A percentile compares a stretch with the other conserved stretches of the same genome.
Conservation (phyloP, 305 asterid genomes). For the Caryopteris hybrid region DNA sequence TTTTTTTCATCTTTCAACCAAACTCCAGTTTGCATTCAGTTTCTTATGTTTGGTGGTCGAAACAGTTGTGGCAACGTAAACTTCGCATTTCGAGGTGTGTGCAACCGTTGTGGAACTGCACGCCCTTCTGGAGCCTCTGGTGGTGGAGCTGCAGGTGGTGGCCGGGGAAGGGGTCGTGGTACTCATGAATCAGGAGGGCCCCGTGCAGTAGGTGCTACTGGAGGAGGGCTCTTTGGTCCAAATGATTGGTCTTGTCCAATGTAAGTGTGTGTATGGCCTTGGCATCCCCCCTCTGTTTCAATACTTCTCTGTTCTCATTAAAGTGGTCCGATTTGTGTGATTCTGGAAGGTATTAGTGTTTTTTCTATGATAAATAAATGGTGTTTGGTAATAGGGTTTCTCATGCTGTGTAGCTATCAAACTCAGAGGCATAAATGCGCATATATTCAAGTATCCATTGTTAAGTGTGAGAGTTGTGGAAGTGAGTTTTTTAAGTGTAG, state of each 20-base stretch:
- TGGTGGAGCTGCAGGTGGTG: constrained; percentile 73
- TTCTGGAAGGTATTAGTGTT: not conserved
- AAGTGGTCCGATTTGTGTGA: not conserved
- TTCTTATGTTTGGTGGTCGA: constrained; percentile 28
- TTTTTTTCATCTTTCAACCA: constrained; percentile 1
- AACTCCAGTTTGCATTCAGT: constrained; percentile 5
- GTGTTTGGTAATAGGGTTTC: not conserved
- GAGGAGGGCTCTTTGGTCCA: constrained; percentile 92
- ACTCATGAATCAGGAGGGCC: constrained; percentile 56
- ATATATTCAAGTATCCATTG: too few species aligned
- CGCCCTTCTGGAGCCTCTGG: constrained; percentile 87
- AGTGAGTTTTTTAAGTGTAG: too few species aligned
- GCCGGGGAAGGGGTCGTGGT: constrained; percentile 89
- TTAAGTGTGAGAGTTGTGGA: too few species aligned
- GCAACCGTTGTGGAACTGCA: constrained; percentile 98
- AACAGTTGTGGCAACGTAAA: constrained; percentile 94
- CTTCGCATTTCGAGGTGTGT: constrained; percentile 97
- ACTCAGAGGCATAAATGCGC: not conserved
- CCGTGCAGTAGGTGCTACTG: constrained; percentile 65
- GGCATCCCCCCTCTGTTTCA: not conserved
- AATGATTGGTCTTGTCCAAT: constrained; percentile 99
- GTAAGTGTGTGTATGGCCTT: constrained; percentile 36
- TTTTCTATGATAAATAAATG: not conserved
- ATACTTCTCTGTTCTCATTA: not conserved
- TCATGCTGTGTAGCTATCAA: not conserved